Evolutionary conservation across 2,329 filamentous ascomycete species (phyloP).

Genomic region (Monilinia polystroma): DNA sequence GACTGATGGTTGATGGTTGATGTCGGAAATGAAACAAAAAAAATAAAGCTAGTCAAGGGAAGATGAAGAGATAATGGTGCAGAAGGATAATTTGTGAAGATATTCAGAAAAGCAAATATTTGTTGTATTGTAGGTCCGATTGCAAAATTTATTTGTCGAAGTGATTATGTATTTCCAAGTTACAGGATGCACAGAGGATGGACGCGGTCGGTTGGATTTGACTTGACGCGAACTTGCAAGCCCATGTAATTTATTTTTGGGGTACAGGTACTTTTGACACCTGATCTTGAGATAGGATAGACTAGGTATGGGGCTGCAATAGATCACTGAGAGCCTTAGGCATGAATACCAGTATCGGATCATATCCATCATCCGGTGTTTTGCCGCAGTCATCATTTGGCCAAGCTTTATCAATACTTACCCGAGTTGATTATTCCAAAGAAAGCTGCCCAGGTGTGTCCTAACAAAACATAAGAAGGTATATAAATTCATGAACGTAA

Average conservation of each 20-base stretch:
- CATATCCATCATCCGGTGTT: no score
- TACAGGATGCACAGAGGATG: slow-evolving; percentile 14
- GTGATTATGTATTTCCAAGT: slow-evolving; percentile 7
- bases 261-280: slow-evolving; percentile 5
- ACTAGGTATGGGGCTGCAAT: no score
- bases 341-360: background rate
- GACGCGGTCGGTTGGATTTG: slow-evolving; percentile 21
- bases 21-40: slow-evolving; percentile 7
- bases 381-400: no score
- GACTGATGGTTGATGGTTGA: slow-evolving; percentile 15
- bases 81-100: slow-evolving; percentile 4
- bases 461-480: no score
- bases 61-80: slow-evolving; percentile 9
- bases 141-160: slow-evolving; percentile 16
- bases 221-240: slow-evolving; percentile 20
- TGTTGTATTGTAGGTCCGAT: slow-evolving; percentile 1
- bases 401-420: no score
- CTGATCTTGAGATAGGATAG: background rate
- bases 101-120: slow-evolving; percentile 5
- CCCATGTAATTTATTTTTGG: slow-evolving; percentile 18
- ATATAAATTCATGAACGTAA: no score
- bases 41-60: slow-evolving; percentile 15
- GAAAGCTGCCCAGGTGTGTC: no score
- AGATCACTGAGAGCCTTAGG: background rate
- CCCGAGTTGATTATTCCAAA: no score